Evolutionary conservation across 371 early-diverging fungal species (phyloP).

Genomic region (Haplosporangium sp.): DNA sequence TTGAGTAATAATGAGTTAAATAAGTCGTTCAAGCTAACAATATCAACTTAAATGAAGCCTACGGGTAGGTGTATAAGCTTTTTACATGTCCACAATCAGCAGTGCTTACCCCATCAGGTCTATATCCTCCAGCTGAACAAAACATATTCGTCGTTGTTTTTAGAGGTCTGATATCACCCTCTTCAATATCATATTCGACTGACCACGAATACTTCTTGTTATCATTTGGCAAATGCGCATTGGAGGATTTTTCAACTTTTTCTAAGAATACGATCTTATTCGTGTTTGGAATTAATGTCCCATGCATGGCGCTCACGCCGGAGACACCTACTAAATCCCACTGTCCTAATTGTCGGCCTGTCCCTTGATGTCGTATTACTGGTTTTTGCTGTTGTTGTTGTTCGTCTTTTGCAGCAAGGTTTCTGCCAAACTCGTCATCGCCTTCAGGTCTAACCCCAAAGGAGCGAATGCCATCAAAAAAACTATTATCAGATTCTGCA

Average conservation of each 20-base stretch:
- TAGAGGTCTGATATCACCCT: slow-evolving; percentile 59
- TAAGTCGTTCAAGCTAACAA: too few relatives aligned
- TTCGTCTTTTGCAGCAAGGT: not conserved
- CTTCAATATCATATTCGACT: slow-evolving; percentile 64
- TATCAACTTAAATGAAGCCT: not conserved
- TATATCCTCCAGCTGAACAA: slow-evolving; percentile 73
- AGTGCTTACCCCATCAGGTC: slow-evolving; percentile 59
- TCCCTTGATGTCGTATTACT: slow-evolving; percentile 10
- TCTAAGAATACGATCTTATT: slow-evolving; percentile 56
- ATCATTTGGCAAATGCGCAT: slow-evolving; percentile 31
- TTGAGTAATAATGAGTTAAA: not conserved
- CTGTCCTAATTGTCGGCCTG: slow-evolving; percentile 41
- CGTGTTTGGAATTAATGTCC: slow-evolving; percentile 49
- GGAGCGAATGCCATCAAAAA: slow-evolving; percentile 27
- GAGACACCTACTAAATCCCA: slow-evolving; percentile 55
- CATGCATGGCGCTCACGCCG: slow-evolving; percentile 56
- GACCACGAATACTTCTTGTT: slow-evolving; percentile 60
- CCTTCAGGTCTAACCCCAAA: not conserved
- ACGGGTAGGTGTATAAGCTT: slow-evolving; percentile 37
- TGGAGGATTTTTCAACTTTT: slow-evolving; percentile 36
- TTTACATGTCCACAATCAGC: not conserved
- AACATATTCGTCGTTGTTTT: slow-evolving; percentile 68
- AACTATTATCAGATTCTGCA: not conserved
- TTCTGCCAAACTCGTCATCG: not conserved
- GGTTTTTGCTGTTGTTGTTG: not conserved